A percentile compares a stretch with the other conserved stretches of the same genome.
Conservation (phyloP, 805 yeast species). For the Sporopachydermia quercuum region DNA sequence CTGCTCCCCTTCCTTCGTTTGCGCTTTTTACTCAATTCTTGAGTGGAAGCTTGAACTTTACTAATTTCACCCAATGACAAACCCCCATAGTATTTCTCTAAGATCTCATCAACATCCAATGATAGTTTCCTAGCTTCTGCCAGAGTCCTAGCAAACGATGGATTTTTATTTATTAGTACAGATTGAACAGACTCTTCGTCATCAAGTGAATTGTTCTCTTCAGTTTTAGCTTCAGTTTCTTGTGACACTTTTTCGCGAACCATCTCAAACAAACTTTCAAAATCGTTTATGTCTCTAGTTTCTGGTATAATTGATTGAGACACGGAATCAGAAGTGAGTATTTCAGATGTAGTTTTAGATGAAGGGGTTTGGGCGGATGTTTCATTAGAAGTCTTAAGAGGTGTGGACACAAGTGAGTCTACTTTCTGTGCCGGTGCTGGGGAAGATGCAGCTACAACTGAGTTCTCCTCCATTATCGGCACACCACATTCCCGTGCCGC, state of each 20-base stretch:
- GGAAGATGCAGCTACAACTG: conserved; percentile 33
- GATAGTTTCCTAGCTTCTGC: conserved; percentile 12
- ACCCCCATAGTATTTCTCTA: conserved; percentile 3
- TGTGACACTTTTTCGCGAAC: conserved; percentile 6
- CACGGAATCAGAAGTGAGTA: conserved; percentile 4
- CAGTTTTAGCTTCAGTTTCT: conserved; percentile 10
- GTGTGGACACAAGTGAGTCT: conserved; percentile 6
- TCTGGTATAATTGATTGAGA: conserved; percentile 1
- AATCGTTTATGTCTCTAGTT: conserved; percentile 5
- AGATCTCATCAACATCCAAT: conserved; percentile 10
- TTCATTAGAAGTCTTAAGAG: conserved; percentile 1
- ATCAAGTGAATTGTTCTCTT: conserved; percentile 8
- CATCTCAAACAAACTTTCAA: conserved; percentile 8
- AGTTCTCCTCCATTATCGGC: conserved; percentile 36
- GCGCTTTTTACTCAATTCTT: background rate
- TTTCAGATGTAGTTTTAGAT: background rate
- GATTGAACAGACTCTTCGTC: conserved; percentile 4
- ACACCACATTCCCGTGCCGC: conserved; percentile 60
- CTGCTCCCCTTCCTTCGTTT: background rate
- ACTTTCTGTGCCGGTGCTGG: conserved; percentile 35
- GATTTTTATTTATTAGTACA: background rate
- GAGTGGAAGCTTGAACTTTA: background rate
- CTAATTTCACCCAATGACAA: background rate
- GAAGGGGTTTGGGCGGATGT: conserved; percentile 1
- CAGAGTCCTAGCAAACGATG: conserved; percentile 12